Conservation (phyloP, 208 protist species). For the Acanthamoeba quina region DNA sequence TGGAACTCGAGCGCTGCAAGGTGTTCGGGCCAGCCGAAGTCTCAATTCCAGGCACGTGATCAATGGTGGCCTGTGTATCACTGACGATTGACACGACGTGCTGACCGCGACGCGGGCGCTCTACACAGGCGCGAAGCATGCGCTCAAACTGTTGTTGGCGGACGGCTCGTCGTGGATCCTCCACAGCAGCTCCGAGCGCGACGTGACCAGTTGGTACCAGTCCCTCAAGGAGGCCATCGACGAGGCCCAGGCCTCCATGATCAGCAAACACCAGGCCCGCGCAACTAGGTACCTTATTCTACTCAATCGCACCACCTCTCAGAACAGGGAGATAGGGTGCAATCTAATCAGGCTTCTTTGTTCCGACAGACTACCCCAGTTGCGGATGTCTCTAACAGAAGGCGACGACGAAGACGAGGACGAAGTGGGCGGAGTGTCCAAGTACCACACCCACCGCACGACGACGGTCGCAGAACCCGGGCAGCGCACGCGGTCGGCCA, state of each 20-base stretch:
- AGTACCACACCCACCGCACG: not conserved
- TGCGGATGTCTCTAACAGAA: not conserved
- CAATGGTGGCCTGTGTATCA: no score
- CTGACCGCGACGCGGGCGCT: no score
- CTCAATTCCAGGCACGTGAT: not conserved
- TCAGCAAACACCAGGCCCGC: not conserved
- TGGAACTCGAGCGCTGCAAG: not conserved
- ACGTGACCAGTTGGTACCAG: constrained; percentile 4
- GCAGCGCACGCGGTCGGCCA: not conserved
- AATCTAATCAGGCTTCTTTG: not conserved
- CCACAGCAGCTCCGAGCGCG: not conserved
- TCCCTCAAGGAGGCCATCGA: constrained; percentile 17
- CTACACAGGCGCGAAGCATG: not conserved
- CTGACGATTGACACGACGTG: no score
- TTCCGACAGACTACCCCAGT: not conserved
- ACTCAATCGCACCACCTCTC: not conserved
- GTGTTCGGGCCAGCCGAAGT: not conserved
- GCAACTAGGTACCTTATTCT: not conserved
- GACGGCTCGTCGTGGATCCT: not conserved
- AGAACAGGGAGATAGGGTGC: not conserved
- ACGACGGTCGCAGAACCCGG: not conserved
- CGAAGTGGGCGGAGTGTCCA: not conserved
- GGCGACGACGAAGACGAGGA: not conserved
- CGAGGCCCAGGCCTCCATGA: not conserved
- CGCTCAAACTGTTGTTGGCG: not conserved